These are phyloP conservation scores for Cruciata laevipes DNA, from an alignment of 257 asterid genomes.

Conservation along the genomic window DNA sequence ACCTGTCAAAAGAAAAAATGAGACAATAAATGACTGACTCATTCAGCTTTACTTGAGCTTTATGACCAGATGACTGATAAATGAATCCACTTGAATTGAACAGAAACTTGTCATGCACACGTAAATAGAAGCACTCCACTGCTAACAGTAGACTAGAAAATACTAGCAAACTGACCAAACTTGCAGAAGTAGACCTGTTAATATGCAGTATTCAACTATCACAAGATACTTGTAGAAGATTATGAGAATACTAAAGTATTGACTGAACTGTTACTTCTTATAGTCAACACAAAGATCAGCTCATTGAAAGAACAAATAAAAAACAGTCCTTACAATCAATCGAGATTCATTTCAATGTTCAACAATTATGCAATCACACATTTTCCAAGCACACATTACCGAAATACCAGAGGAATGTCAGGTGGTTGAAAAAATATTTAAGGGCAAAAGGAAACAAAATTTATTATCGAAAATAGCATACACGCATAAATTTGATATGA, in stretches of 20 bases:
- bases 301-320: not conserved
- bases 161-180: not conserved
- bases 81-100: not conserved
- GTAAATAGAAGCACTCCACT: not conserved
- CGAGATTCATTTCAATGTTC: not conserved
- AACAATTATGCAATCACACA: not conserved
- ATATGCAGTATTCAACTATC: not conserved
- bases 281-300: not conserved
- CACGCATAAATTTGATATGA: conserved; percentile 83
- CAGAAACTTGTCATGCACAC: not conserved
- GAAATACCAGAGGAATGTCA: not conserved
- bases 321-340: not conserved
- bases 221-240: not conserved
- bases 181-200: not conserved
- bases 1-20: conserved; percentile 39
- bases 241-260: not conserved
- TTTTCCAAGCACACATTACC: not conserved
- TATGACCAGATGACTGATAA: not conserved
- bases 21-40: not conserved
- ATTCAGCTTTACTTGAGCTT: not conserved
- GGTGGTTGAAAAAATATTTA: too few species aligned
- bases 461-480: conserved; percentile 29
- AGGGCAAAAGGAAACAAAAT: not conserved
- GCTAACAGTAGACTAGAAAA: not conserved
- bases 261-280: not conserved